Evolutionary conservation across 495 filamentous ascomycete genomes (phyloP).

Genomic region (Penicillium malachiteum): DNA sequence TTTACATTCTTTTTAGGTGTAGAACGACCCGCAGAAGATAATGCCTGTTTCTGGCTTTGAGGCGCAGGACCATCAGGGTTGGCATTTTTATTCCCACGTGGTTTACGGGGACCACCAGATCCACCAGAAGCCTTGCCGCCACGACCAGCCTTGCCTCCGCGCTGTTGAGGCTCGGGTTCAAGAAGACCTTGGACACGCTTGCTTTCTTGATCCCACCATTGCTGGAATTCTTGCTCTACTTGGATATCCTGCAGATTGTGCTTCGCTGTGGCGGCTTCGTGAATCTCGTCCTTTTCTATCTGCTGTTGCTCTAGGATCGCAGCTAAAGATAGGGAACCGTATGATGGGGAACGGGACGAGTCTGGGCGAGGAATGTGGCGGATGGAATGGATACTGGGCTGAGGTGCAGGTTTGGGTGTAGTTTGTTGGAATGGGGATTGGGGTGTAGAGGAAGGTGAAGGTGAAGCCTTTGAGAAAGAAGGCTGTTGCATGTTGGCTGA

Average conservation of each 20-base stretch:
- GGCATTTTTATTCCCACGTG: conserved; percentile 27
- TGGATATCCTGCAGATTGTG: conserved; percentile 91
- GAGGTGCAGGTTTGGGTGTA: conserved; percentile 24
- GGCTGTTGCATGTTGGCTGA: conserved; percentile 24
- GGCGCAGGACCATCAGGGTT: conserved; percentile 5
- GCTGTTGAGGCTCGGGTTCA: conserved; percentile 46
- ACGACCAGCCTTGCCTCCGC: conserved; percentile 28
- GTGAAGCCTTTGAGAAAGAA: conserved; percentile 21
- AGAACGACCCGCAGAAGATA: not conserved
- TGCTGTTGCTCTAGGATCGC: conserved; percentile 87
- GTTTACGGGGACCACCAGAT: conserved; percentile 24
- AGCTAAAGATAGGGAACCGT: conserved; percentile 69
- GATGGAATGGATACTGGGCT: conserved; percentile 48
- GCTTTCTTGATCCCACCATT: conserved; percentile 97
- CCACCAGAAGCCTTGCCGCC: conserved; percentile 18
- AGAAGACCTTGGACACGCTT: conserved; percentile 62
- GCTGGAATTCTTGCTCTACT: conserved; percentile 91
- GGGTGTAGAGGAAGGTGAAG: conserved; percentile 15
- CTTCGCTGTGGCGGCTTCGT: conserved; percentile 76
- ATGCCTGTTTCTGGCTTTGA: conserved; percentile 5
- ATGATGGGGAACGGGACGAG: conserved; percentile 45
- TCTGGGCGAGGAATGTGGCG: conserved; percentile 45
- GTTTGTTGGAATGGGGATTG: conserved; percentile 18
- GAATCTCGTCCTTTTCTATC: conserved; percentile 77
- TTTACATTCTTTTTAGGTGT: conserved; percentile 15